Base-by-base conservation (phyloP, 768 basidiomycete species). In the Sporobolomyces pararoseus region DNA sequence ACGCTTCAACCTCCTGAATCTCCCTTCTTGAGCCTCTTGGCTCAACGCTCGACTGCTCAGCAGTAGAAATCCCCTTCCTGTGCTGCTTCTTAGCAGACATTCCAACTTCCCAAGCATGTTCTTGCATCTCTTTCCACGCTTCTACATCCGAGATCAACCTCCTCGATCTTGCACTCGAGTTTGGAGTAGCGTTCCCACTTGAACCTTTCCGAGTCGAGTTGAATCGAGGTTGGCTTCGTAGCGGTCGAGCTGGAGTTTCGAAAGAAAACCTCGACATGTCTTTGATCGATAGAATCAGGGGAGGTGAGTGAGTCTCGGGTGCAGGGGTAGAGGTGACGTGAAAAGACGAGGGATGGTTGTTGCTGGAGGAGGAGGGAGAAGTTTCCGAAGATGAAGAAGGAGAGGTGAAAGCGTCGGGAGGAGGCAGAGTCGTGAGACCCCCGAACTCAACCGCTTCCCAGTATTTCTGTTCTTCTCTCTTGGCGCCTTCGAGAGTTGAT, bases 71-170 rank as follows among this genome's bases (percentile, higher is more conserved):
- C 39, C 39, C 39, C 39, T 42, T 9, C 10, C 17, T n/a, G n/a
- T 44, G 52, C 14, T 2, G 17, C 65, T 70, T 70, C 46, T 42
- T 42, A 1, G 66, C 51, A 47, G 73, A 65, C 34, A 50, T 44
- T 2, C 69, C 73, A 13, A 68, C 66, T 7, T 47, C 42, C 69
- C 70, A 74, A 1, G 73, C 73, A 23, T 71, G 66, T 60, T 70
- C 73, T 53, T 74, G 73, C 73, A 74, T 74, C 64, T 71, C 69
- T 32, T 50, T 51, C 73, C 73, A 74, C 7, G 73, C 73, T 34
- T 74, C 73, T 10, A 74, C 58, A 5, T 63, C 68, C 23, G 55
- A 29, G 44, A 72, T 49, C 32, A 58, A 37, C 17, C 51, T 25
- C 3, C 65, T 44, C 10, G 49, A 52, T 29, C 53, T 19, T 5